A percentile compares a stretch with the other conserved stretches of the same genome.
phyloP scores from a whole-genome alignment of 805 yeast genomes.

The Yarrowia sp. region DNA sequence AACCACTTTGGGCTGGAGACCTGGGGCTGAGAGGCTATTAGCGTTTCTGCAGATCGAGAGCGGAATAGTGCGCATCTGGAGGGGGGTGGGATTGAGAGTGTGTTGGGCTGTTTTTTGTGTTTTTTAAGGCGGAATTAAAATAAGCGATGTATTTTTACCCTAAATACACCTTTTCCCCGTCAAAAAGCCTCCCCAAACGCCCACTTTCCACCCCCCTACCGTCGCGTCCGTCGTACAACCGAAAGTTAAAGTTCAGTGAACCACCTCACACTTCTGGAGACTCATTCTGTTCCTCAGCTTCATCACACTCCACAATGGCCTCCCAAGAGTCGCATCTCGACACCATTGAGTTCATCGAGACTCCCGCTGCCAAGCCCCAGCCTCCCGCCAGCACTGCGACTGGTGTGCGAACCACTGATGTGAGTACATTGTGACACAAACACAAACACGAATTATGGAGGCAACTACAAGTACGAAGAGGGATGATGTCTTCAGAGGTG shows the following conservation, averaged over 20 bases:
- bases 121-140: no score
- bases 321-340: slow-evolving; percentile 23
- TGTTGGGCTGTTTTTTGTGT: no score
- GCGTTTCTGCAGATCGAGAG: slow-evolving; percentile 1
- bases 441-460: no score
- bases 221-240: not conserved
- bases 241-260: not conserved
- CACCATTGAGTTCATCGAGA: slow-evolving; percentile 52
- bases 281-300: no score
- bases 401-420: slow-evolving; percentile 52
- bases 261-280: no score
- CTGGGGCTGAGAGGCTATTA: slow-evolving; percentile 16
- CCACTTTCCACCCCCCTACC: not conserved
- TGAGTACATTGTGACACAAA: no score
- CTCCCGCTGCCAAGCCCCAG: slow-evolving; percentile 53
- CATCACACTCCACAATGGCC: not conserved
- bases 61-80: slow-evolving; percentile 2
- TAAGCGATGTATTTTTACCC: no score
- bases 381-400: slow-evolving; percentile 45
- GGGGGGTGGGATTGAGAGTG: not conserved
- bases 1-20: no score
- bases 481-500: no score
- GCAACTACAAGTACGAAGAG: no score
- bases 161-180: no score
- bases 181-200: no score